These are phyloP conservation scores for Dryas alaskensis DNA, from an alignment of 306 rosid species.

Conservation along the genomic window DNA sequence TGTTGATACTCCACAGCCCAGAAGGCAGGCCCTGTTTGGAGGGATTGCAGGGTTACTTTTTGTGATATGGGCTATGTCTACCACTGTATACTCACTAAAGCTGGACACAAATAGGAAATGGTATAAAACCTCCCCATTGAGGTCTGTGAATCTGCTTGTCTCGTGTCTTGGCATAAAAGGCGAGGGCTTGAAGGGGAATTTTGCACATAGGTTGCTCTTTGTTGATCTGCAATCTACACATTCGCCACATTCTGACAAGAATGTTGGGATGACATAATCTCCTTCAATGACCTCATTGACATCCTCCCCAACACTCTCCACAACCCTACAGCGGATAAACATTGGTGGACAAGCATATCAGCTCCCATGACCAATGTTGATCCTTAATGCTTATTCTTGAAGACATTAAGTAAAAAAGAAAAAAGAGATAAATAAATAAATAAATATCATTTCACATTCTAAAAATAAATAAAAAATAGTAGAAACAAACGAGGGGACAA, in stretches of 20 bases:
- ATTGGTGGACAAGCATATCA: neutral
- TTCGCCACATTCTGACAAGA: conserved; percentile 68
- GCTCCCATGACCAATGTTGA: neutral
- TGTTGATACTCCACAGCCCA: conserved; percentile 81
- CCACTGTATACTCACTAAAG: conserved; percentile 72
- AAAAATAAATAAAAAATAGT: too few species aligned
- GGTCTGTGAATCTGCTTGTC: conserved; percentile 69
- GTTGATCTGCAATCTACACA: conserved; percentile 63
- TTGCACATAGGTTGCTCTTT: conserved; percentile 71
- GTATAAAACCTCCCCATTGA: conserved; percentile 52
- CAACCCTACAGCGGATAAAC: conserved; percentile 42
- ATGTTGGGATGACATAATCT: conserved; percentile 63
- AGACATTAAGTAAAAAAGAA: too few species aligned
- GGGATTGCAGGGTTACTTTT: conserved; percentile 57
- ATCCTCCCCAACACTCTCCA: conserved; percentile 76
- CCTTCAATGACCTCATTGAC: conserved; percentile 71
- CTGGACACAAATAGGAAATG: conserved; percentile 79
- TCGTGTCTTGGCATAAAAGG: conserved; percentile 61
- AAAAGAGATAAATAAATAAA: too few species aligned
- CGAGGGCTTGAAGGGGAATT: conserved; percentile 51
- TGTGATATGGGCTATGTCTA: conserved; percentile 58
- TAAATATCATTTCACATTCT: too few species aligned
- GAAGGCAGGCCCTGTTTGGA: conserved; percentile 66
- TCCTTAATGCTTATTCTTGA: too few species aligned
- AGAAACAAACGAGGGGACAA: too few species aligned